Base-by-base conservation (phyloP, 331 rosid species). In the Telfairia occidentalis region DNA sequence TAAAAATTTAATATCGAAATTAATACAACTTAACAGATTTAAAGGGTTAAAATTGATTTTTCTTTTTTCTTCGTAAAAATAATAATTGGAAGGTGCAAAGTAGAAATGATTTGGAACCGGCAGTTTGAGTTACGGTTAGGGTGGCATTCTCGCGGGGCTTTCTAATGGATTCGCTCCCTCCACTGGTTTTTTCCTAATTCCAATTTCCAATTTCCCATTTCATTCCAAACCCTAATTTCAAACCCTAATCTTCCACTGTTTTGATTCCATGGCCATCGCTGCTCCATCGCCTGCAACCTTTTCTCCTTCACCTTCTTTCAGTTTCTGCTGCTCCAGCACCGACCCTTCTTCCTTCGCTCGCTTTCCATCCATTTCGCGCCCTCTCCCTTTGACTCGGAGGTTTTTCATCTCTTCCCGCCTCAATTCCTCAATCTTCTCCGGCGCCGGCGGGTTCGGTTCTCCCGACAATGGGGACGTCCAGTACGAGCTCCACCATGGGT, bases 241-340 rank as follows among this genome's bases (percentile, higher is more conserved):
- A n/a, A n/a, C n/a, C n/a, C n/a, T n/a, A n/a, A n/a, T n/a, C n/a
- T n/a, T n/a, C n/a, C n/a, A n/a, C n/a, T n/a, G n/a, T n/a, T n/a
- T n/a, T n/a, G n/a, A n/a, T 16, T 37, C 82, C 64, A 87, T 87
- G 96, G 89, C 89, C 82, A 84, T 90, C 82, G 81, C 92, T 7
- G 85, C 92, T 37, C 89, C 91, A 26, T 80, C 92, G 5, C 46
- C 88, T 16, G 84, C 89, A 3, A 78, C 40, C 76, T 92, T 92
- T 81, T 81, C 92, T 16, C 77, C 85, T 24, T 85, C 90, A 74
- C 74, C 85, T 34, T 85, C 90, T 75, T 90, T 86, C 81, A 66
- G 74, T 75, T 90, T 86, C 81, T 71, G 74, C 82, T 82, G 79
- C 71, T 65, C 88, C 52, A 74, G 85, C 15, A 21, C 79, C 50